Conservation (phyloP, 2,329 filamentous ascomycete species). For the Paradendryphiella salina region DNA sequence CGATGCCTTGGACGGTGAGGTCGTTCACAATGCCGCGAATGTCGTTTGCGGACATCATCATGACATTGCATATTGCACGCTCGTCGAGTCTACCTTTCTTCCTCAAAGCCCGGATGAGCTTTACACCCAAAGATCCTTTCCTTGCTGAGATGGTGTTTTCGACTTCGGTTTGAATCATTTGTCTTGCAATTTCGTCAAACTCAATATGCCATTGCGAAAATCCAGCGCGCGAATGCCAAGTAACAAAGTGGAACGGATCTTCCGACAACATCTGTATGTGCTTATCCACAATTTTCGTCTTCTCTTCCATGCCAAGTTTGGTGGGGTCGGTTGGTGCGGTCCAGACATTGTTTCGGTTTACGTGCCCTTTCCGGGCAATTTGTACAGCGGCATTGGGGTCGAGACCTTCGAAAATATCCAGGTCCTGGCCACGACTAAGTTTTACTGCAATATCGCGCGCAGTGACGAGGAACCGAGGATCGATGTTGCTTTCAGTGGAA, state of each 20-base stretch:
- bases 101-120: constrained; percentile 81
- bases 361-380: constrained; percentile 29
- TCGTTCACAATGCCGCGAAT: constrained; percentile 81
- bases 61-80: constrained; percentile 78
- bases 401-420: constrained; percentile 48
- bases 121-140: constrained; percentile 75
- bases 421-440: constrained; percentile 42
- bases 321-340: constrained; percentile 33
- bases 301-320: constrained; percentile 30
- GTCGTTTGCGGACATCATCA: constrained; percentile 82
- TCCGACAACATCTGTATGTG: constrained; percentile 74
- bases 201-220: constrained; percentile 81
- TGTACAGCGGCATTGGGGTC: constrained; percentile 36
- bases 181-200: constrained; percentile 71
- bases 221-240: constrained; percentile 65
- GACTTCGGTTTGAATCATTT: constrained; percentile 75
- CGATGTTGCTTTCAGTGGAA: constrained; percentile 37
- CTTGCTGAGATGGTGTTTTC: constrained; percentile 78
- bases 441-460: constrained; percentile 49
- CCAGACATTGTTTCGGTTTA: constrained; percentile 27
- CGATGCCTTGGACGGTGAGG: constrained; percentile 82
- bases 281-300: constrained; percentile 58
- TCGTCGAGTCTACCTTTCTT: constrained; percentile 94
- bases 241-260: constrained; percentile 67
- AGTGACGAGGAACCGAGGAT: constrained; percentile 44